Evolutionary conservation across 2,329 filamentous ascomycete genomes (phyloP), one percentile per base, ranked within the genome.

Genomic region (Periconia sp.): DNA sequence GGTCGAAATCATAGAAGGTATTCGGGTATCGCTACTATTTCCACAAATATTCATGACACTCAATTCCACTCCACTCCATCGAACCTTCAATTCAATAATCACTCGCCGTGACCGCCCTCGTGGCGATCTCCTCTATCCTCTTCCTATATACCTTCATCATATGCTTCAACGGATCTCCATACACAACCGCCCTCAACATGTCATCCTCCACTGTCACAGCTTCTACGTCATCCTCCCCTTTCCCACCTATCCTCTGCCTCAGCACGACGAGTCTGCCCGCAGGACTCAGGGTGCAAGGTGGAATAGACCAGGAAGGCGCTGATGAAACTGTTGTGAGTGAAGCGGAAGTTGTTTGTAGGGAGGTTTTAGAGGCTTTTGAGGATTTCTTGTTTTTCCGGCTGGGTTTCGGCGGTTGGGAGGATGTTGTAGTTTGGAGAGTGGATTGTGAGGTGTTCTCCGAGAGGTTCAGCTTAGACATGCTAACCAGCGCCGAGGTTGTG

Each of bases 121-220:
- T 83, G 9, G 88, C 88, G 41, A 95, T 69, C 4, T 76, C 73
- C 65, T 94, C 86, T 31, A 95, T 81, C 39, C 90, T 73, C 15
- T 78, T 80, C 11, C 82, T 82, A 69, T 95, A 95, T 15, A 94
- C 62, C 46, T 76, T 82, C 90, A 95, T 95, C 55, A 84, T 77
- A 71, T 95, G 90, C 64, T 84, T 87, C 30, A 89, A 75, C 0
- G 88, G 87, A 64, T 95, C 89, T 0, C 90, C 90, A 80, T 90
- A 95, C 4, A 95, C 76, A 0, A 91, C 79, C 2, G 76, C 78
- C 17, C 86, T 75, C 36, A 95, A 68, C 61, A 88, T 76, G 30
- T 85, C 81, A 51, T 94, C 87, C 0, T 75, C 80, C 7, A 86
- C 80, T 8, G 84, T 78, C 48, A 85, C 85, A 2, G 88, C 88